phyloP scores from a whole-genome alignment of 2,329 filamentous ascomycete species.

The Colletotrichum theobromicola region DNA sequence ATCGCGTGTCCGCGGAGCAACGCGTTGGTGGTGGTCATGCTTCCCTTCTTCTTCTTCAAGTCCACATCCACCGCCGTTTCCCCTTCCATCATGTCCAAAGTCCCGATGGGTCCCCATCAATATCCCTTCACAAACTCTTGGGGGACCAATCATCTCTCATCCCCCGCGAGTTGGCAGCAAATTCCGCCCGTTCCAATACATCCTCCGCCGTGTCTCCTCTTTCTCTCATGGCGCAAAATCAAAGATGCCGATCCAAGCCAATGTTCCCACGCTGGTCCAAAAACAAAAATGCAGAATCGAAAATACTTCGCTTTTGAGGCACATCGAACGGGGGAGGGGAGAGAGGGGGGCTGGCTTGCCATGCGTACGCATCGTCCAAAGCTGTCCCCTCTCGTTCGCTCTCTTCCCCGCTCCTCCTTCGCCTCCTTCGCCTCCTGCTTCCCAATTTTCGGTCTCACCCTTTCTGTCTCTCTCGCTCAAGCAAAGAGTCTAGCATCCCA shows the following conservation, averaged over 20 bases:
- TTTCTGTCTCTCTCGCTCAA: background rate
- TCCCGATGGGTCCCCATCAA: background rate
- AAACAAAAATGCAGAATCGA: background rate
- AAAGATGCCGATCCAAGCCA: background rate
- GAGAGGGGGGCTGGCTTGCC: background rate
- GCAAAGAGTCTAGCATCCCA: slow-evolving; percentile 15
- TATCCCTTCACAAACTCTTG: background rate
- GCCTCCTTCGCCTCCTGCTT: background rate
- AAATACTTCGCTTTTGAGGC: slow-evolving; percentile 11
- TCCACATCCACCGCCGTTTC: background rate
- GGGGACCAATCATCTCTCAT: background rate
- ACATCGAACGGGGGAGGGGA: background rate
- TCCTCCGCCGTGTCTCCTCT: background rate
- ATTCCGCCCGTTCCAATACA: background rate
- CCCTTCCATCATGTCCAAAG: background rate
- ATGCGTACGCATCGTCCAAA: background rate
- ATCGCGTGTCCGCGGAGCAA: background rate
- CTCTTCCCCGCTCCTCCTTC: background rate
- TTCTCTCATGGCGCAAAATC: background rate
- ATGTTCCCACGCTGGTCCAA: background rate
- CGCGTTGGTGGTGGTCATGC: background rate
- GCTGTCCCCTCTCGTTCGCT: background rate
- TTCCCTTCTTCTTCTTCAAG: background rate
- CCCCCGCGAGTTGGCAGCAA: background rate
- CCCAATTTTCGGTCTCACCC: background rate